Evolutionary conservation across 1,284 basidiomycete genomes (phyloP).

Genomic region (Polyporus tsugae): DNA sequence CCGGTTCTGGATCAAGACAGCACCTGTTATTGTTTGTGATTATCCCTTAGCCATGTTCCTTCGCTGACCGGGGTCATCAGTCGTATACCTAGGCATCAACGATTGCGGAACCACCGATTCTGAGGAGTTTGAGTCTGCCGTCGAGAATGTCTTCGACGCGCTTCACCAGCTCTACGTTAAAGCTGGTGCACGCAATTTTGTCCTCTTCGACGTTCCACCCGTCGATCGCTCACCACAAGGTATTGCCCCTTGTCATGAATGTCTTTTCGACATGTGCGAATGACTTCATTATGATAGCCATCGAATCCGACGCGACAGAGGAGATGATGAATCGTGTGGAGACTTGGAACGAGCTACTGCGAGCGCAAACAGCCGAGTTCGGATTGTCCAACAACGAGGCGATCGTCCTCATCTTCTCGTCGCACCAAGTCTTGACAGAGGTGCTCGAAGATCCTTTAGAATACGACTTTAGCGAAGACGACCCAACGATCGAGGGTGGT

Average conservation of each 20-base stretch:
- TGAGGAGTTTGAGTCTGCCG: conserved; percentile 32
- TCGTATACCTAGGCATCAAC: conserved; percentile 36
- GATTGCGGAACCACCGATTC: conserved; percentile 33
- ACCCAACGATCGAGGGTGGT: conserved; percentile 37
- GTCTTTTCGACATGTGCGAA: neutral
- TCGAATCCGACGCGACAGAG: conserved; percentile 16
- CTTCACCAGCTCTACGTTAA: conserved; percentile 37
- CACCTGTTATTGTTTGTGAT: conserved; percentile 11
- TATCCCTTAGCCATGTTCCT: neutral
- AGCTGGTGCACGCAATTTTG: conserved; percentile 38
- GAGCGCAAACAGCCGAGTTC: conserved; percentile 34
- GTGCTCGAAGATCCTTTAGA: conserved; percentile 45
- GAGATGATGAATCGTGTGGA: conserved; percentile 35
- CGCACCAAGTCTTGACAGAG: conserved; percentile 40
- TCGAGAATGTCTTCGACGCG: conserved; percentile 33
- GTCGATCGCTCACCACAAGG: conserved; percentile 37
- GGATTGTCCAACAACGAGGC: conserved; percentile 30
- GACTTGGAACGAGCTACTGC: conserved; percentile 44
- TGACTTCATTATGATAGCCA: neutral
- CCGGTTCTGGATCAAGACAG: conserved; percentile 18
- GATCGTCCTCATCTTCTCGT: conserved; percentile 44
- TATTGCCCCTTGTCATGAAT: conserved; percentile 11
- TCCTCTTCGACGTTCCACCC: conserved; percentile 40
- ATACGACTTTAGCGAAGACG: conserved; percentile 42
- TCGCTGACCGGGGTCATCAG: conserved; percentile 11